phyloP scores from a whole-genome alignment of 768 basidiomycete genomes.

The Psilocybe subaeruginosa region DNA sequence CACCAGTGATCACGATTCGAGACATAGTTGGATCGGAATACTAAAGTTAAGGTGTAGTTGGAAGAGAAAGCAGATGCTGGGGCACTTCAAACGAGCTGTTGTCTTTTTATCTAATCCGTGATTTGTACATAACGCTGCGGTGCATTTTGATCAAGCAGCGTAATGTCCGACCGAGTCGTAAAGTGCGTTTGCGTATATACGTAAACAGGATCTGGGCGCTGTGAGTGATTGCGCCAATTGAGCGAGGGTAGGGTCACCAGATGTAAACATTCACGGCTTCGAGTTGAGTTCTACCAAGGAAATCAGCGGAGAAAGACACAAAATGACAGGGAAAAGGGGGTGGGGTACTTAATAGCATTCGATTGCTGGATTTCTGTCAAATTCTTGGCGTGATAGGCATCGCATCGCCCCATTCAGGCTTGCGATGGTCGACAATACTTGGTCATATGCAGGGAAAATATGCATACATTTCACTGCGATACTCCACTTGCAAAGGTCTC shows the following conservation, averaged over 20 bases:
- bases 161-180: not conserved
- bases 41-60: not conserved
- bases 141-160: not conserved
- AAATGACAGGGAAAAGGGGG: too few species aligned
- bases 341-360: too few species aligned
- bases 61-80: not conserved
- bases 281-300: not conserved
- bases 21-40: constrained; percentile 1
- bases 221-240: not conserved
- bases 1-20: constrained; percentile 29
- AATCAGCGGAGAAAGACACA: not conserved
- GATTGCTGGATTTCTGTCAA: too few species aligned
- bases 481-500: too few species aligned
- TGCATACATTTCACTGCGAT: too few species aligned
- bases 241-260: not conserved
- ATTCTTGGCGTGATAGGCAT: too few species aligned
- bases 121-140: not conserved
- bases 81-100: too few species aligned
- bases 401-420: too few species aligned
- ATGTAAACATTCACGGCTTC: not conserved
- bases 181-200: not conserved
- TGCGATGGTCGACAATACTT: too few species aligned
- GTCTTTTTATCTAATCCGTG: not conserved
- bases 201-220: not conserved
- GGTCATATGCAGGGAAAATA: too few species aligned